Evolutionary conservation across 2,329 filamentous ascomycete genomes (phyloP).

Genomic region (Thielaviopsis euricoi): DNA sequence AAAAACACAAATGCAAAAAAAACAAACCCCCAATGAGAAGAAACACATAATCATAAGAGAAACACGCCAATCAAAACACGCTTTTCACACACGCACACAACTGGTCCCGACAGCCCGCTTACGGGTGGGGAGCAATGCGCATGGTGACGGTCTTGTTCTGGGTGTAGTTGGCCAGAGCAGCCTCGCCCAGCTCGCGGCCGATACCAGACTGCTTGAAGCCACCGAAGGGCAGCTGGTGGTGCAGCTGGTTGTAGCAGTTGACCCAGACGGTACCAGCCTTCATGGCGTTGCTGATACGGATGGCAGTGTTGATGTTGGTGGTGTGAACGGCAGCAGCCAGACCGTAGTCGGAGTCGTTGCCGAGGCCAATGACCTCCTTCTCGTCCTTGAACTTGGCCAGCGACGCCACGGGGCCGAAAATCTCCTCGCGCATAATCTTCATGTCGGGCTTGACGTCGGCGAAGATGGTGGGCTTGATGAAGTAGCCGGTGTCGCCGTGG

Average conservation of each 20-base stretch:
- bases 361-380: constrained; percentile 18
- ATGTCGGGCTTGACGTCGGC: constrained; percentile 17
- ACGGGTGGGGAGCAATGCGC: constrained; percentile 3
- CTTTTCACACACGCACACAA: background rate
- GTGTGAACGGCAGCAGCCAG: constrained; percentile 41
- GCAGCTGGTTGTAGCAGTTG: constrained; percentile 28
- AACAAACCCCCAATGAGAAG: background rate
- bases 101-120: background rate
- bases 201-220: constrained; percentile 14
- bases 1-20: background rate
- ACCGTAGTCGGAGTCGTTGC: constrained; percentile 34
- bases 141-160: constrained; percentile 15
- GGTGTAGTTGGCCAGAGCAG: constrained; percentile 14
- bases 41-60: background rate
- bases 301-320: constrained; percentile 29
- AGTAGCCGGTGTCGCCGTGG: constrained; percentile 19
- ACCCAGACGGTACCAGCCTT: constrained; percentile 46
- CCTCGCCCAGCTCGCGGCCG: constrained; percentile 13
- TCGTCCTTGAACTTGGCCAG: constrained; percentile 29
- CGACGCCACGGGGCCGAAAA: constrained; percentile 47
- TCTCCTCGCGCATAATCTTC: constrained; percentile 40
- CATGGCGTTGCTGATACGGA: constrained; percentile 32
- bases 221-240: constrained; percentile 14
- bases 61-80: background rate
- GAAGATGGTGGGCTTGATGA: constrained; percentile 18